Evolutionary conservation across 1,284 basidiomycete species (phyloP).

Genomic region (Ganoderma boninense): DNA sequence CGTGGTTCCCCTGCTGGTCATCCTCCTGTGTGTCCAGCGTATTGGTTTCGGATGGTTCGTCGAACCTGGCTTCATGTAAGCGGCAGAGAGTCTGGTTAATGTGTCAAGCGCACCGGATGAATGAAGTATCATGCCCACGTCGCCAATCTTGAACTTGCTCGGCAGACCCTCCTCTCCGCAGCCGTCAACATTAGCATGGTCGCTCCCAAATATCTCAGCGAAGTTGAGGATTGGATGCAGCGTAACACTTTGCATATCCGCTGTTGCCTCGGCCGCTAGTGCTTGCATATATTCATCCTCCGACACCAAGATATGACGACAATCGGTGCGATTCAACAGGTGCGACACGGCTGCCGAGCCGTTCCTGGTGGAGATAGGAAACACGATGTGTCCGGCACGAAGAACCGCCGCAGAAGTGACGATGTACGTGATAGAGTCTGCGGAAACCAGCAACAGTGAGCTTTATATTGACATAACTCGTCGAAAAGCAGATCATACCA

Average conservation of each 20-base stretch:
- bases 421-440: slow-evolving; percentile 44
- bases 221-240: slow-evolving; percentile 26
- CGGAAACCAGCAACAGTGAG: background rate
- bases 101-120: slow-evolving; percentile 28
- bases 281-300: slow-evolving; percentile 19
- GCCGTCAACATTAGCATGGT: background rate
- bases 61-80: slow-evolving; percentile 21
- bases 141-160: slow-evolving; percentile 1
- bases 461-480: background rate
- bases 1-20: slow-evolving; percentile 14
- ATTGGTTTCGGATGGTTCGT: slow-evolving; percentile 37
- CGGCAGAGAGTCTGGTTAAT: background rate
- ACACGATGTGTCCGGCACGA: slow-evolving; percentile 41
- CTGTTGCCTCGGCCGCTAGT: background rate
- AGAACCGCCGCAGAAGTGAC: slow-evolving; percentile 40
- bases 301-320: slow-evolving; percentile 19
- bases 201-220: slow-evolving; percentile 23
- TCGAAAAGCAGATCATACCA: slow-evolving; percentile 16
- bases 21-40: slow-evolving; percentile 26
- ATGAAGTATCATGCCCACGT: slow-evolving; percentile 31
- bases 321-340: slow-evolving; percentile 23
- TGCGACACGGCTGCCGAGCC: slow-evolving; percentile 29
- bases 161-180: background rate
- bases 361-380: slow-evolving; percentile 34
- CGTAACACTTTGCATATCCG: background rate